These are phyloP conservation scores for Pseudopithomyces chartarum DNA, from an alignment of 2,329 filamentous ascomycete genomes.

Conservation along the genomic window DNA sequence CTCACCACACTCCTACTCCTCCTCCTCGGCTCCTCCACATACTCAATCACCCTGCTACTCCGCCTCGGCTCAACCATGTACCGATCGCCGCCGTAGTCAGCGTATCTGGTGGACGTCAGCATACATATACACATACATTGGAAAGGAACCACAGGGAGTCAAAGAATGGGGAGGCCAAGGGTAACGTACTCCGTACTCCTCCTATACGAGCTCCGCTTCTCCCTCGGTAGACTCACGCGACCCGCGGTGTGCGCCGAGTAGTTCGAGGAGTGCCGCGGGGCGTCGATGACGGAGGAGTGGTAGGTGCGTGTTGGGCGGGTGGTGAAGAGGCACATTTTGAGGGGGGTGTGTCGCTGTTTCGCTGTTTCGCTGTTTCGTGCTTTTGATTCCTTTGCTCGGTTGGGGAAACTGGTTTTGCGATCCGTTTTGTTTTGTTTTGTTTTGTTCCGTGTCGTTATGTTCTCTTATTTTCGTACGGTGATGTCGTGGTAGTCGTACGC, in stretches of 20 bases:
- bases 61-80: conserved; percentile 8
- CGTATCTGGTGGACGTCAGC: not conserved
- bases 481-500: too few relatives aligned
- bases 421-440: too few relatives aligned
- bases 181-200: conserved; percentile 12
- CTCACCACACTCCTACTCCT: conserved; percentile 30
- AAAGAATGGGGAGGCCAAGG: not conserved
- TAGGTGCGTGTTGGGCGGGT: conserved; percentile 31
- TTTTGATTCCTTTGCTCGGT: too few relatives aligned
- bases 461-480: too few relatives aligned
- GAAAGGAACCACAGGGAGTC: not conserved
- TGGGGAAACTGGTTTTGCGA: too few relatives aligned
- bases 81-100: not conserved
- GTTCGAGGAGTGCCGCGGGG: conserved; percentile 36
- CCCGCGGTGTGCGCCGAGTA: conserved; percentile 41
- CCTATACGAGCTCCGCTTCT: conserved; percentile 28
- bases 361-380: too few relatives aligned
- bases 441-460: too few relatives aligned
- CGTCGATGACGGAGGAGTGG: conserved; percentile 32
- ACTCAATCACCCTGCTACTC: conserved; percentile 27
- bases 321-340: conserved; percentile 42
- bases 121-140: not conserved
- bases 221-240: conserved; percentile 40
- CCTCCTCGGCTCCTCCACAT: conserved; percentile 32
- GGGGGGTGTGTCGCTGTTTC: too few relatives aligned